Conservation (phyloP, 805 yeast genomes). For the Candida xyloterini region DNA sequence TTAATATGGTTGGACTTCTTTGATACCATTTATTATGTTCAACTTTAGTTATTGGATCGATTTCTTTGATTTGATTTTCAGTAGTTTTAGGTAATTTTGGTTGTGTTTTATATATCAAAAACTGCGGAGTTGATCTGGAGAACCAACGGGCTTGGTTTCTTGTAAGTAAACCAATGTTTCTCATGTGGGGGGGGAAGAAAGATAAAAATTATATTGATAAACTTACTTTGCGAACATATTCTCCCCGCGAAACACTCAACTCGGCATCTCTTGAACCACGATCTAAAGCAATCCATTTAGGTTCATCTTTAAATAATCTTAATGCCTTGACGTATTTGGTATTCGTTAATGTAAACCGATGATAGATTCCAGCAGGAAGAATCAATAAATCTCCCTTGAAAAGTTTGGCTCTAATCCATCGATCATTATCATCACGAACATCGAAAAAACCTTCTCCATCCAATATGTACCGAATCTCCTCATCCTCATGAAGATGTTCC, state of each 20-base stretch:
- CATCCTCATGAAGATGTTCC: constrained; percentile 95
- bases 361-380: constrained; percentile 91
- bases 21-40: constrained; percentile 32
- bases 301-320: constrained; percentile 88
- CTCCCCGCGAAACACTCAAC: constrained; percentile 41
- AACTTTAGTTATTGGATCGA: constrained; percentile 17
- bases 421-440: constrained; percentile 55
- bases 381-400: constrained; percentile 63
- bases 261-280: constrained; percentile 43
- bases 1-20: constrained; percentile 29
- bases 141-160: background rate
- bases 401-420: constrained; percentile 77
- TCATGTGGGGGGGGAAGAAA: constrained; percentile 1
- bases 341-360: constrained; percentile 77
- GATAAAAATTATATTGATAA: constrained; percentile 1
- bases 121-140: constrained; percentile 3
- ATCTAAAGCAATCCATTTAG: constrained; percentile 89
- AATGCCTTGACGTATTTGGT: constrained; percentile 68
- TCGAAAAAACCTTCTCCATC: constrained; percentile 94
- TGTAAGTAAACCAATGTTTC: background rate
- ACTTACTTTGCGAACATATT: constrained; percentile 39
- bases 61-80: background rate
- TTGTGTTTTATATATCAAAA: constrained; percentile 26
- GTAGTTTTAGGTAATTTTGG: constrained; percentile 18
- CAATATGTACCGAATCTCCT: constrained; percentile 85